phyloP scores from a whole-genome alignment of 2,329 filamentous ascomycete genomes.

The Fusarium zealandicum region DNA sequence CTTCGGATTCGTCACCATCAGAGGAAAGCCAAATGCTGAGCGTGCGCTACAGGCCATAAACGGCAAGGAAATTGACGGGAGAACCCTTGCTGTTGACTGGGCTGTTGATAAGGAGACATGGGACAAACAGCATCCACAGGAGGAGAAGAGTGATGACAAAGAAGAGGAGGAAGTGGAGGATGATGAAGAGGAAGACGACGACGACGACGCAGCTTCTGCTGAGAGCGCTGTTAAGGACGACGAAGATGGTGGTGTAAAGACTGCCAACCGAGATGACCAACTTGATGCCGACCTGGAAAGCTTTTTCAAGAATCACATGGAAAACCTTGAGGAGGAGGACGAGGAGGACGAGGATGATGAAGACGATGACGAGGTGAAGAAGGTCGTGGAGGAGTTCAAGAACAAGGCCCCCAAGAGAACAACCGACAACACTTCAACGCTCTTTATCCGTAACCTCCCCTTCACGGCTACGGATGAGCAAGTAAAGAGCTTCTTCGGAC shows the following conservation, averaged over 20 bases:
- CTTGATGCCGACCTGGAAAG: constrained; percentile 58
- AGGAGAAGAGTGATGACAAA: constrained; percentile 47
- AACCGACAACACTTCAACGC: constrained; percentile 71
- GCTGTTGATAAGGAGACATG: constrained; percentile 91
- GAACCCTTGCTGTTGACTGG: constrained; percentile 93
- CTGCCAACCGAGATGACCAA: constrained; percentile 49
- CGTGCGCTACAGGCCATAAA: constrained; percentile 86
- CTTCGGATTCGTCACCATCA: constrained; percentile 91
- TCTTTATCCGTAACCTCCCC: constrained; percentile 94
- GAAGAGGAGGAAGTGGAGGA: constrained; percentile 49
- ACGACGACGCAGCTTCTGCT: constrained; percentile 42
- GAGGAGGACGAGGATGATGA: constrained; percentile 56
- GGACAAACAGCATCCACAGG: constrained; percentile 67
- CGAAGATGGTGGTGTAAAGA: constrained; percentile 44
- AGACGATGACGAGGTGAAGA: constrained; percentile 47
- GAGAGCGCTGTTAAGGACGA: constrained; percentile 40
- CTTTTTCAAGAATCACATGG: constrained; percentile 65
- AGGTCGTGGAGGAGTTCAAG: constrained; percentile 52
- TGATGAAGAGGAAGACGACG: constrained; percentile 48
- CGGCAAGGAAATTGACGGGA: constrained; percentile 87
- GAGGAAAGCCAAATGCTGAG: constrained; percentile 89
- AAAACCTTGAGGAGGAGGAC: constrained; percentile 65
- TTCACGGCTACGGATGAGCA: constrained; percentile 85
- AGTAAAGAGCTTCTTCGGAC: constrained; percentile 83
- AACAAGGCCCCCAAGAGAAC: constrained; percentile 40